A percentile compares a stretch with the other conserved stretches of the same genome.
Evolutionary conservation across 148 eudicot genomes (phyloP).

Genomic region (Fagopyrum tataricum): DNA sequence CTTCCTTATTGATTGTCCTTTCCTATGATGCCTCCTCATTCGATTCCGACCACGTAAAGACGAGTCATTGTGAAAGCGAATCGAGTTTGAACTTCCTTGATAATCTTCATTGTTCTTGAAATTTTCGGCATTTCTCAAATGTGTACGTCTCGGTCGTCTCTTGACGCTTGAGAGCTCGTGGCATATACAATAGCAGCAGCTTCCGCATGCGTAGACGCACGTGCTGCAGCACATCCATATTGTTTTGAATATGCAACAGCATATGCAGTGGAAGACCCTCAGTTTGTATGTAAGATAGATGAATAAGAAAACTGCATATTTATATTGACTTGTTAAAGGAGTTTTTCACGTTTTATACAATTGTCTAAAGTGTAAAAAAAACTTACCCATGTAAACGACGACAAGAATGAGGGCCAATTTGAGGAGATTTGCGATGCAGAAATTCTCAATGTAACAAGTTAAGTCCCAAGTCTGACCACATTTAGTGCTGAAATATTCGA

Average conservation of each 20-base stretch:
- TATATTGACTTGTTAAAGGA: too few relatives aligned
- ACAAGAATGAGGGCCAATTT: conserved; percentile 18
- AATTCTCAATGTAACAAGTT: conserved; percentile 19
- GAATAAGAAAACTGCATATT: conserved; percentile 35
- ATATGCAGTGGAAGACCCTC: conserved; percentile 43
- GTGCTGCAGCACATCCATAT: conserved; percentile 28
- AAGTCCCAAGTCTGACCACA: conserved; percentile 15
- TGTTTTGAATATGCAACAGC: conserved; percentile 22
- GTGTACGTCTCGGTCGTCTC: neutral
- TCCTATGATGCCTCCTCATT: neutral
- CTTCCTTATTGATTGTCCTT: neutral
- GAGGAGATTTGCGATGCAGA: conserved; percentile 15
- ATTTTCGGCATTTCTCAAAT: neutral
- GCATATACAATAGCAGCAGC: conserved; percentile 1
- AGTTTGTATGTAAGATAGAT: conserved; percentile 33
- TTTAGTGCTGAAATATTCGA: neutral
- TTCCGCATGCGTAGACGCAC: conserved; percentile 24
- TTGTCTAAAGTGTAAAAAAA: neutral
- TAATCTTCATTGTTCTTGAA: neutral
- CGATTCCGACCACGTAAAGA: neutral
- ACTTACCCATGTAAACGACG: conserved; percentile 12
- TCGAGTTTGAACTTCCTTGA: neutral
- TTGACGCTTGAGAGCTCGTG: neutral
- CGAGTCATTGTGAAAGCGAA: neutral
- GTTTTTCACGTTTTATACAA: too few relatives aligned